Percentiles rank a stretch among this genome's conserved stretches.
Evolutionary conservation across 441 rosid genomes (phyloP).

Genomic region (Bocquillonia castaneifolia): DNA sequence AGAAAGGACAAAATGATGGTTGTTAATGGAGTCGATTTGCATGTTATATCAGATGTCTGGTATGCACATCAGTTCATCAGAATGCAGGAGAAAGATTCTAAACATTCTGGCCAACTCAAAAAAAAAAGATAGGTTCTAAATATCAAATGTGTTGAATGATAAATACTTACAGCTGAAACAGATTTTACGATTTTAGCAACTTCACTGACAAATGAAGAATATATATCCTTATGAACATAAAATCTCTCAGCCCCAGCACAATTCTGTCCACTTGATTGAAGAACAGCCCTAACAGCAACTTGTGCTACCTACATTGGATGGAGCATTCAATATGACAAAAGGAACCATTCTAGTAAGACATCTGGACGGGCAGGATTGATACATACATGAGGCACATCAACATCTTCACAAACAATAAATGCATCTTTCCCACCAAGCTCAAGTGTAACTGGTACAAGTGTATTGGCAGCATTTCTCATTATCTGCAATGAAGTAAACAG

Average conservation of each 20-base stretch:
- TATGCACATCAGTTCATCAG: neutral
- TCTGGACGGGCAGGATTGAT: slow-evolving; percentile 13
- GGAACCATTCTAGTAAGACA: slow-evolving; percentile 16
- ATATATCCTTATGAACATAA: slow-evolving; percentile 77
- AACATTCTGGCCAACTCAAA: too few relatives aligned
- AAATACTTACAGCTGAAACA: slow-evolving; percentile 71
- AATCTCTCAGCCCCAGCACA: slow-evolving; percentile 99
- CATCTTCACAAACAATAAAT: slow-evolving; percentile 88
- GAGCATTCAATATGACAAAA: neutral
- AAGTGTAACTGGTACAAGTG: slow-evolving; percentile 79
- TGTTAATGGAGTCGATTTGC: neutral
- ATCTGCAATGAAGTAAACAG: slow-evolving; percentile 50
- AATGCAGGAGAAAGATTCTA: neutral
- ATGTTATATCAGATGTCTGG: neutral
- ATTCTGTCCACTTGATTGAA: slow-evolving; percentile 97
- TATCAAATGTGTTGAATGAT: slow-evolving; percentile 13
- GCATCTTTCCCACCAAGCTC: slow-evolving; percentile 99
- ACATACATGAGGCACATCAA: slow-evolving; percentile 71
- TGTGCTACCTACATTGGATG: slow-evolving; percentile 71
- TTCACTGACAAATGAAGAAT: slow-evolving; percentile 72
- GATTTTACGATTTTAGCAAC: slow-evolving; percentile 78
- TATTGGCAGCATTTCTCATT: slow-evolving; percentile 83
- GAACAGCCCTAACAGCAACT: slow-evolving; percentile 84
- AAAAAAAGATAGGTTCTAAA: too few relatives aligned
- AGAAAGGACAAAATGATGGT: neutral